Conservation (phyloP, 345 rosid species). For the Salix viminalis region DNA sequence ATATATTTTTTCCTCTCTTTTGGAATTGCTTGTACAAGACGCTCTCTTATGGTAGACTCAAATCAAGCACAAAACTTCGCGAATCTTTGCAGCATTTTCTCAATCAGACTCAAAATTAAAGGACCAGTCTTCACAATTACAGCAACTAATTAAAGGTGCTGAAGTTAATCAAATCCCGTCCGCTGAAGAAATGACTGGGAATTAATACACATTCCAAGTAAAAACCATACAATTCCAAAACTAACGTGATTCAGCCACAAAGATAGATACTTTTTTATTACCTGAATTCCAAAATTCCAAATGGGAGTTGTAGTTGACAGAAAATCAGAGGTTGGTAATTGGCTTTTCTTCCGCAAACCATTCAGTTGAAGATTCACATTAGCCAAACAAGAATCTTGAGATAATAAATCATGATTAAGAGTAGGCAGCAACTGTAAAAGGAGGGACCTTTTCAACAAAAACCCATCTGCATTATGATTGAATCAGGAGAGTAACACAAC, state of each 20-base stretch:
- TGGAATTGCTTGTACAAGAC: slow-evolving; percentile 17
- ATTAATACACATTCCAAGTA: slow-evolving; percentile 7
- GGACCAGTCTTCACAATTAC: neutral
- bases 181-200: neutral
- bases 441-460: neutral
- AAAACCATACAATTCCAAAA: neutral
- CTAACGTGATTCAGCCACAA: slow-evolving; percentile 5
- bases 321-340: neutral
- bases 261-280: neutral
- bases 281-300: slow-evolving; percentile 16
- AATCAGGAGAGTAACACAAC: neutral
- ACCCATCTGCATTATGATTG: slow-evolving; percentile 7
- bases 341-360: neutral
- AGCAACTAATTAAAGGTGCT: neutral
- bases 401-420: slow-evolving; percentile 24
- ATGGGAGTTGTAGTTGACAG: neutral
- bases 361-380: neutral
- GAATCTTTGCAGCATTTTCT: slow-evolving; percentile 14
- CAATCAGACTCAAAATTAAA: slow-evolving; percentile 11
- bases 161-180: neutral
- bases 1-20: slow-evolving; percentile 1
- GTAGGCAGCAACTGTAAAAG: slow-evolving; percentile 8
- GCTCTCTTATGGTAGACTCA: slow-evolving; percentile 6
- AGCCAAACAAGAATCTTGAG: slow-evolving; percentile 33
- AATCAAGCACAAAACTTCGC: neutral